Percentiles rank a stretch among this genome's conserved stretches.
These are phyloP conservation scores for Rubus idaeus DNA, from an alignment of 306 rosid genomes.

Conservation along the genomic window DNA sequence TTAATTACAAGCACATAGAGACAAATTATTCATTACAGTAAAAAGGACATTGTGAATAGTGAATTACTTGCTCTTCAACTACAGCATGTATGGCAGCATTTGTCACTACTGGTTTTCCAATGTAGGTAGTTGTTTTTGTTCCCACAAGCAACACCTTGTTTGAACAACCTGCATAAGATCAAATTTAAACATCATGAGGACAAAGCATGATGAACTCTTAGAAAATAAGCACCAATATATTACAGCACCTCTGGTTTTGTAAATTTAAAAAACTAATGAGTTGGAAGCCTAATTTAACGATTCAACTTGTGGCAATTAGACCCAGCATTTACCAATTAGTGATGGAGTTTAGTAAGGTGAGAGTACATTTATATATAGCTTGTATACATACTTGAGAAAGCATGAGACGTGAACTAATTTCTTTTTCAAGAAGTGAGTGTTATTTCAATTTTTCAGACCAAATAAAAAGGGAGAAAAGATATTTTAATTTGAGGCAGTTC, in stretches of 20 bases:
- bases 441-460: no score
- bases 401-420: no score
- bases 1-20: neutral
- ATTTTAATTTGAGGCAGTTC: no score
- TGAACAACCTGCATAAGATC: constrained; percentile 59
- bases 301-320: no score
- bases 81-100: constrained; percentile 93
- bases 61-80: constrained; percentile 90
- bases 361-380: no score
- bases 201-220: neutral
- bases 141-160: constrained; percentile 93
- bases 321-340: no score
- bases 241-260: neutral
- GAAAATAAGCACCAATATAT: neutral
- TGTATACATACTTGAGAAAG: no score
- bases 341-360: neutral
- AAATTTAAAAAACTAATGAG: neutral
- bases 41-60: neutral
- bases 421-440: no score
- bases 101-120: constrained; percentile 92
- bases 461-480: no score
- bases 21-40: constrained; percentile 1
- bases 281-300: neutral
- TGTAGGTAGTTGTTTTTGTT: constrained; percentile 68
- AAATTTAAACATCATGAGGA: constrained; percentile 15